Evolutionary conservation across 2,329 filamentous ascomycete species (phyloP).

Genomic region (Colletotrichum sidae): DNA sequence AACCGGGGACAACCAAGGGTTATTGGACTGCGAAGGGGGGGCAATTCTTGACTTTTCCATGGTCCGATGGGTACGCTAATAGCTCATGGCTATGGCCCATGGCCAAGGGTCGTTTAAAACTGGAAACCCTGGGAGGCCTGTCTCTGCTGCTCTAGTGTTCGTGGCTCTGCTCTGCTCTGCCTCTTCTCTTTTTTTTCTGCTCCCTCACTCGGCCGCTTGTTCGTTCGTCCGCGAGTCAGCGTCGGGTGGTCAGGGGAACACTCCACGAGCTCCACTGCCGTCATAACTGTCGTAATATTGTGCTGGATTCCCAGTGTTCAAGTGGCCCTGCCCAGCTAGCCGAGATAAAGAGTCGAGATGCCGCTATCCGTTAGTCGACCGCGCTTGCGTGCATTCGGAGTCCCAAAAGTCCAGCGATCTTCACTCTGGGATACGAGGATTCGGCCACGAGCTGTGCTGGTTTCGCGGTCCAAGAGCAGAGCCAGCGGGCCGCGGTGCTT

Average conservation of each 20-base stretch:
- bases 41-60: too few relatives aligned
- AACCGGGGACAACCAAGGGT: too few relatives aligned
- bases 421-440: not conserved
- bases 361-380: conserved; percentile 27
- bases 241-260: conserved; percentile 26
- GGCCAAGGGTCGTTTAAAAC: too few relatives aligned
- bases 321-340: conserved; percentile 8
- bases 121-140: conserved; percentile 22
- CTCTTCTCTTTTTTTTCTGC: not conserved
- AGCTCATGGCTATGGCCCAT: too few relatives aligned
- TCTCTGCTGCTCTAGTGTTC: not conserved
- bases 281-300: conserved; percentile 34
- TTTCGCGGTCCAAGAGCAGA: not conserved
- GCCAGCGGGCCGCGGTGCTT: too few relatives aligned
- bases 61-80: not conserved
- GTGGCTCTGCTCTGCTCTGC: not conserved
- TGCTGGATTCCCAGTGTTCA: conserved; percentile 17
- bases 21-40: too few relatives aligned
- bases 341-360: conserved; percentile 5
- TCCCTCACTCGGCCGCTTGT: not conserved
- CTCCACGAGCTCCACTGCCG: conserved; percentile 16
- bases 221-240: conserved; percentile 26
- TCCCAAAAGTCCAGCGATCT: not conserved
- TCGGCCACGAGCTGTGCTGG: not conserved
- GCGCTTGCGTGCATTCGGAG: conserved; percentile 1